These are phyloP conservation scores for Suhomyces prunicola DNA, from an alignment of 805 yeast genomes.

Conservation along the genomic window DNA sequence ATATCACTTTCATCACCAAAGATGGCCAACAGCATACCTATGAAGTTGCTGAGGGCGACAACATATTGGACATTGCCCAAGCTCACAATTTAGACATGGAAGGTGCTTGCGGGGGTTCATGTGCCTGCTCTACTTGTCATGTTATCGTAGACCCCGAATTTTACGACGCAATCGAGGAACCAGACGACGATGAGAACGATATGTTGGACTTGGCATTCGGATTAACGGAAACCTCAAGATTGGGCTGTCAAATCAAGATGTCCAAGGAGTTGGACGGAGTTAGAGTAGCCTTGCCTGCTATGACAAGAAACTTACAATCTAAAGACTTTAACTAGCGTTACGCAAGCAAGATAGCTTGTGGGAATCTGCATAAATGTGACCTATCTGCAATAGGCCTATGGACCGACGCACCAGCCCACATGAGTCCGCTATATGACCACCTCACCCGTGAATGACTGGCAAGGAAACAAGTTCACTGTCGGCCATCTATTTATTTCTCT, in stretches of 20 bases:
- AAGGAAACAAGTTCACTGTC: background rate
- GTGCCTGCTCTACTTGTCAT: slow-evolving; percentile 98
- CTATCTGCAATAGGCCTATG: background rate
- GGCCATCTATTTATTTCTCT: background rate
- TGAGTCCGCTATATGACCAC: background rate
- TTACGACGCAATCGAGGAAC: slow-evolving; percentile 89
- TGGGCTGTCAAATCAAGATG: slow-evolving; percentile 94
- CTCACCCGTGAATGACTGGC: background rate
- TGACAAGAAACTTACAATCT: slow-evolving; percentile 89
- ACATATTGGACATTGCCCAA: slow-evolving; percentile 90
- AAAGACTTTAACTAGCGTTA: slow-evolving; percentile 54
- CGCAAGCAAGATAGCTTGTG: background rate
- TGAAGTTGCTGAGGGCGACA: slow-evolving; percentile 92
- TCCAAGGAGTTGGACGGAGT: slow-evolving; percentile 87
- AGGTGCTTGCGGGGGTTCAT: slow-evolving; percentile 98
- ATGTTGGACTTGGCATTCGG: slow-evolving; percentile 98
- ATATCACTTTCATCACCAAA: slow-evolving; percentile 82
- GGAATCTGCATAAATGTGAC: background rate
- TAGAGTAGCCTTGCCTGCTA: slow-evolving; percentile 92
- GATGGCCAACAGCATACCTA: slow-evolving; percentile 80
- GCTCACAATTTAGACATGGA: slow-evolving; percentile 93
- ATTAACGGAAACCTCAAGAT: slow-evolving; percentile 89
- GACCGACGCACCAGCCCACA: background rate
- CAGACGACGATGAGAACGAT: slow-evolving; percentile 96
- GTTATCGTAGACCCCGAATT: slow-evolving; percentile 93